Percentiles rank a stretch among this genome's conserved stretches.
Conservation (phyloP, 2,329 filamentous ascomycete species). For the Blastomyces gilchristii region DNA sequence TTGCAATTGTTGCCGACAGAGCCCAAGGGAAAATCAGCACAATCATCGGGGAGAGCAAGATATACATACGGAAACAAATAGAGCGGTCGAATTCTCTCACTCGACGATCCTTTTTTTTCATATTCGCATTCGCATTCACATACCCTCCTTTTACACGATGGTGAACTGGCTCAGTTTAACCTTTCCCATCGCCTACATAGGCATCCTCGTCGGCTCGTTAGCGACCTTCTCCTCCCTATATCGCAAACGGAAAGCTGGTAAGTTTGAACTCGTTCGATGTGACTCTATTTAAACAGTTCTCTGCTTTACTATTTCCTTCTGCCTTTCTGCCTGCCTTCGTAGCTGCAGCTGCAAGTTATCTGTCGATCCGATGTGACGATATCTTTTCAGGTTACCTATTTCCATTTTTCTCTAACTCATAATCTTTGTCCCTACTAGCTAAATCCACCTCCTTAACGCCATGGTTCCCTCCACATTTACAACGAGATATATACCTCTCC, state of each 20-base stretch:
- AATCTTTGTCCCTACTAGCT: conserved; percentile 37
- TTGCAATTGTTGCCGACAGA: not conserved
- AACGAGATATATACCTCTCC: conserved; percentile 89
- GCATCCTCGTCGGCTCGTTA: conserved; percentile 76
- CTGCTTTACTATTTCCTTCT: not conserved
- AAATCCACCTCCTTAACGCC: conserved; percentile 77
- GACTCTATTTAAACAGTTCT: not conserved
- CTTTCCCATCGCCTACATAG: conserved; percentile 81
- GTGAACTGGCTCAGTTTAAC: conserved; percentile 74
- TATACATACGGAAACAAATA: not conserved
- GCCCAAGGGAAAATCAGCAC: not conserved
- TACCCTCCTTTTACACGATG: conserved; percentile 26
- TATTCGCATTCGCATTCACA: not conserved
- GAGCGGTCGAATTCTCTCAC: not conserved
- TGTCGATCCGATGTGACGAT: not conserved
- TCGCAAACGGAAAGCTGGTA: conserved; percentile 79
- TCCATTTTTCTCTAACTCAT: not conserved
- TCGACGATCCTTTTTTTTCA: not conserved
- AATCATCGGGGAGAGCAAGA: not conserved
- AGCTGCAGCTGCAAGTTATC: not conserved
- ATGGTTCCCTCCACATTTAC: conserved; percentile 86
- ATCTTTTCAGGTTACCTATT: not conserved
- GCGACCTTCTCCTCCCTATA: conserved; percentile 89
- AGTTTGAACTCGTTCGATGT: conserved; percentile 23
- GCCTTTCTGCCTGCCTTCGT: not conserved